phyloP scores from a whole-genome alignment of 2,329 filamentous ascomycete species.

The Aspergillus sclerotialis region DNA sequence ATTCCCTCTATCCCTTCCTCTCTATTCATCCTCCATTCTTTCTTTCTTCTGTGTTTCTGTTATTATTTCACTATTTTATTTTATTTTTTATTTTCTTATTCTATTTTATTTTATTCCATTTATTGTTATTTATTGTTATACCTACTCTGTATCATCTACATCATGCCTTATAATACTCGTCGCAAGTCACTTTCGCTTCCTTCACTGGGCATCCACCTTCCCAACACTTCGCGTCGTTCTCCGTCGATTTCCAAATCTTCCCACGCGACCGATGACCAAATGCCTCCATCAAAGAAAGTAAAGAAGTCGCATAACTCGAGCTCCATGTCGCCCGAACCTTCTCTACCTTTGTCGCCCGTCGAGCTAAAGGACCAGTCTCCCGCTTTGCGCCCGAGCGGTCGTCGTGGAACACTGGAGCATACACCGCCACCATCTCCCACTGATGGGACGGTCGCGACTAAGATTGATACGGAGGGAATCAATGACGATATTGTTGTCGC shows the following conservation, averaged over 20 bases:
- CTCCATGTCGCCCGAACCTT: constrained; percentile 35
- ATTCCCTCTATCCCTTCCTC: constrained; percentile 9
- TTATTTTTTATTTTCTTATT: constrained; percentile 2
- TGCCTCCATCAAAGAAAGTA: constrained; percentile 57
- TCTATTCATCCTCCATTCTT: constrained; percentile 9
- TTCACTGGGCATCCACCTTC: constrained; percentile 84
- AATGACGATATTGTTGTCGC: constrained; percentile 93
- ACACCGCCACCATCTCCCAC: constrained; percentile 75
- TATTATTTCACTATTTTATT: constrained; percentile 2
- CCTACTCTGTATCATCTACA: constrained; percentile 10
- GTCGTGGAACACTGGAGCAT: constrained; percentile 55
- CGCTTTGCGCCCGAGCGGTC: constrained; percentile 18
- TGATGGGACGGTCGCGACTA: constrained; percentile 40
- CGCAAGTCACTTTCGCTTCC: constrained; percentile 91
- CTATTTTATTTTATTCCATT: constrained; percentile 4
- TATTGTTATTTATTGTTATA: constrained; percentile 1
- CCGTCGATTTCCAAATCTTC: constrained; percentile 57
- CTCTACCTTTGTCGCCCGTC: constrained; percentile 20
- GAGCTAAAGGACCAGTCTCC: constrained; percentile 22
- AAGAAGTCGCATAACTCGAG: constrained; percentile 66
- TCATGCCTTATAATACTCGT: constrained; percentile 93
- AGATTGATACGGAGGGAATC: constrained; percentile 74
- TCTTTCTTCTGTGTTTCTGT: constrained; percentile 11
- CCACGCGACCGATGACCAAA: constrained; percentile 49
- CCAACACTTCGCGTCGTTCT: constrained; percentile 53